These are phyloP conservation scores for Phytophthora idaei DNA, from an alignment of 352 stramenopile genomes.

Conservation along the genomic window DNA sequence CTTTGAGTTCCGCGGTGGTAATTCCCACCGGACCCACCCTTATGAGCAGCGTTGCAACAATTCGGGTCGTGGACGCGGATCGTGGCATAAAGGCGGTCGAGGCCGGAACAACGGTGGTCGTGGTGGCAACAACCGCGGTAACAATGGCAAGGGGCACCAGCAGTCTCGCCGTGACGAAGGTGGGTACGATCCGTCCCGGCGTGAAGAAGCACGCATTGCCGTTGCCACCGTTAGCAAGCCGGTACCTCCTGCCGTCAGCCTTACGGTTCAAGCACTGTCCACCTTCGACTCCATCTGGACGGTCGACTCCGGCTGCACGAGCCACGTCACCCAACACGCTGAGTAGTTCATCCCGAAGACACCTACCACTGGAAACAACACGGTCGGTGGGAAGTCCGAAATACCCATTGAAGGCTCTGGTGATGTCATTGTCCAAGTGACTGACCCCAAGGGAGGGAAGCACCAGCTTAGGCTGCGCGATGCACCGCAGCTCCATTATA, in stretches of 20 bases:
- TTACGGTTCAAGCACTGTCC: neutral
- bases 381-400: neutral
- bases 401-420: neutral
- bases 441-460: neutral
- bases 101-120: neutral
- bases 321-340: neutral
- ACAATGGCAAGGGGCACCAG: neutral
- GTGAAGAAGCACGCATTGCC: neutral
- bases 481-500: neutral
- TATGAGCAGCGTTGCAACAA: neutral
- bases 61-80: neutral
- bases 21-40: neutral
- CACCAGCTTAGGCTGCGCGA: neutral
- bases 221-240: neutral
- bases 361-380: neutral
- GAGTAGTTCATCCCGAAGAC: neutral
- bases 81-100: neutral
- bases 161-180: neutral
- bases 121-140: neutral
- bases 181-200: neutral
- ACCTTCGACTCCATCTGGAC: conserved; percentile 1
- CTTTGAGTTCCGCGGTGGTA: neutral
- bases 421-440: neutral
- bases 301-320: neutral
- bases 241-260: neutral